Conservation (phyloP, 2,329 filamentous ascomycete species). For the Corynespora cassiicola region DNA sequence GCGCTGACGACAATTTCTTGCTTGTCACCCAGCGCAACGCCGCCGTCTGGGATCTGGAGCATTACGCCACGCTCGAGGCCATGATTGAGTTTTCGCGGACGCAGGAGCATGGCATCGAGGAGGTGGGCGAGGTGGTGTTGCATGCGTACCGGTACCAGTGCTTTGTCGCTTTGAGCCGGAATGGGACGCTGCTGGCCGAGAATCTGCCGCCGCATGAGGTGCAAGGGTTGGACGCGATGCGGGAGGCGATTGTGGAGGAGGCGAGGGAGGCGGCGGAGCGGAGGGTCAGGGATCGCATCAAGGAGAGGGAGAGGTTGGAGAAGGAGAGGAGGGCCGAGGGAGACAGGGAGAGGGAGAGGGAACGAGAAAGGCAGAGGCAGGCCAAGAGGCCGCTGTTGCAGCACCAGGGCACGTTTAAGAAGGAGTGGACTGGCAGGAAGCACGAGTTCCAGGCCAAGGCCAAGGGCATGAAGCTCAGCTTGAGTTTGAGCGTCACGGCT, state of each 20-base stretch:
- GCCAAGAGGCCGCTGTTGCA: slow-evolving; percentile 18
- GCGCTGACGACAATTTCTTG: slow-evolving; percentile 34
- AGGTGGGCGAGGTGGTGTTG: slow-evolving; percentile 27
- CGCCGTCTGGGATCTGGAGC: slow-evolving; percentile 34
- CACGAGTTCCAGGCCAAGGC: slow-evolving; percentile 31
- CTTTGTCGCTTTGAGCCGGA: slow-evolving; percentile 30
- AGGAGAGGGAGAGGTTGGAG: slow-evolving; percentile 5
- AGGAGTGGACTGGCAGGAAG: slow-evolving; percentile 33
- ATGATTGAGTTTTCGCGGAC: slow-evolving; percentile 27
- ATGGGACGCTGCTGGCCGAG: slow-evolving; percentile 29
- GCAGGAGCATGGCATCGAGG: slow-evolving; percentile 21
- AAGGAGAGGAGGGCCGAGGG: slow-evolving; percentile 7
- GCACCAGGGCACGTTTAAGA: slow-evolving; percentile 27
- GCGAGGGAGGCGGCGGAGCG: slow-evolving; percentile 10
- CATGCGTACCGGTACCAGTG: slow-evolving; percentile 40
- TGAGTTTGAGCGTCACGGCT: slow-evolving; percentile 35
- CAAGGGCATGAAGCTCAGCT: slow-evolving; percentile 34
- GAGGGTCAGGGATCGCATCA: slow-evolving; percentile 8
- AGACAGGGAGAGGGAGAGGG: slow-evolving; percentile 6
- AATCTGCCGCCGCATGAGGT: slow-evolving; percentile 35
- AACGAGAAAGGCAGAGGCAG: slow-evolving; percentile 18
- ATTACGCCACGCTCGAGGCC: slow-evolving; percentile 25
- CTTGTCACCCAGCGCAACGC: slow-evolving; percentile 36
- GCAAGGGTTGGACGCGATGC: slow-evolving; percentile 24
- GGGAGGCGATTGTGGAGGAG: slow-evolving; percentile 24